Conservation (phyloP, 2,329 filamentous ascomycete species). For the Claviceps africana region DNA sequence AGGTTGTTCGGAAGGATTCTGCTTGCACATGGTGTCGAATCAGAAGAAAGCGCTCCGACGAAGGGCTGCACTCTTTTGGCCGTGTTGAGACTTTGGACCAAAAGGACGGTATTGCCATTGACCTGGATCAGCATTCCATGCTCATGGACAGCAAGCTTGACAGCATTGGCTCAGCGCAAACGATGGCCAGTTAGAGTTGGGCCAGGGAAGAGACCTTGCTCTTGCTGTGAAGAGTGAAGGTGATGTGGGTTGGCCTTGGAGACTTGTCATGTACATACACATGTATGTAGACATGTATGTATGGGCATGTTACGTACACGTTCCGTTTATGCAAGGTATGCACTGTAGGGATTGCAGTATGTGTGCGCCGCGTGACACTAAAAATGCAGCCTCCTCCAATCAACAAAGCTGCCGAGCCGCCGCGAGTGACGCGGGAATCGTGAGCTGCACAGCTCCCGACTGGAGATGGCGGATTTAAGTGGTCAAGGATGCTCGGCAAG, state of each 20-base stretch:
- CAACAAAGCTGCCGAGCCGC: conserved; percentile 4
- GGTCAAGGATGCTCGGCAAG: neutral
- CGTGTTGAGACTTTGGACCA: neutral
- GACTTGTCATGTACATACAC: too few species aligned
- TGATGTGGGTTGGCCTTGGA: too few species aligned
- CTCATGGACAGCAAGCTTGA: too few species aligned
- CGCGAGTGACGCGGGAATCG: neutral
- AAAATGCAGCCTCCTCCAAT: conserved; percentile 1
- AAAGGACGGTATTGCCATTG: neutral
- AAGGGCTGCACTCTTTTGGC: neutral
- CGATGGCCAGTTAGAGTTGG: too few species aligned
- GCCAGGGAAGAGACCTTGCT: too few species aligned
- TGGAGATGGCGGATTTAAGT: neutral
- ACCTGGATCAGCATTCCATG: too few species aligned
- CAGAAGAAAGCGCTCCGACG: neutral
- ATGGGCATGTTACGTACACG: too few species aligned
- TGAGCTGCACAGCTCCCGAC: too few species aligned
- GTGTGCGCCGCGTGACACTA: neutral
- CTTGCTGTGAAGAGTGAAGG: too few species aligned
- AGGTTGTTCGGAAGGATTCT: neutral
- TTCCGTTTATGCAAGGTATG: too few species aligned
- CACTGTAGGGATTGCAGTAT: neutral
- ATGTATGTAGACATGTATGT: too few species aligned
- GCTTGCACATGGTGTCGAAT: neutral
- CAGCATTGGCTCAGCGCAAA: too few species aligned